Evolutionary conservation across 2,329 filamentous ascomycete genomes (phyloP), one percentile per base, ranked within the genome.

Genomic region (Fusarium coffeatum): DNA sequence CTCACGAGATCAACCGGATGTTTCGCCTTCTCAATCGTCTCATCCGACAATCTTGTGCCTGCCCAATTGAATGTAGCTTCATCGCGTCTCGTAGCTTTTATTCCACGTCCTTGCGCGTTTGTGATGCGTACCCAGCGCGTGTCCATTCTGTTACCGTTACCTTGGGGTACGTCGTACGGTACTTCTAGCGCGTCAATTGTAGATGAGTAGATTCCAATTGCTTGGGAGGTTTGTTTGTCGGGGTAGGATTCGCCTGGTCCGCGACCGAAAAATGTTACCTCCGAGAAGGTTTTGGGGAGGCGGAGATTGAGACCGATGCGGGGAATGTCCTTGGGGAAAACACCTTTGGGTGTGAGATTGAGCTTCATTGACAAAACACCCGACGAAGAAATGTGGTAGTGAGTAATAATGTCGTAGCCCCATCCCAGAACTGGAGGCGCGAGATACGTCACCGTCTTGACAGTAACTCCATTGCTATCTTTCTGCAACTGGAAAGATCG

Each of bases 351-450:
- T 0, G 18, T 28, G 5, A 64, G 43, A 12, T 45, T 25, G 3
- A 64, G 3, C 0, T 49, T 58, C 2, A 64, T 40, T 2, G 61
- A 64, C 0, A 64, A 5, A 3, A 9, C 0, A 0, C 61, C 61
- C 3, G 18, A 10, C 0, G 25, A 11, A 0, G 61, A 57, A 7
- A 64, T 25, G 11, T 8, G 8, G 15, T 64, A 64, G 13, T 43
- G 20, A 6, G 61, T 64, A 2, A 15, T 22, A 1, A 64, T 45
- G 10, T 64, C 61, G 5, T 57, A 64, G 1, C 61, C 61, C 61
- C 61, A 64, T 28, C 59, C 61, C 15, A 64, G 30, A 2, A 64
- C 61, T 1, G 61, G 59, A 3, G 61, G 61, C 2, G 61, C 59
- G 10, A 64, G 22, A 2, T 64, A 64, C 0, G 61, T 49, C 3